Conservation (phyloP, 805 yeast species). For the Ogataea pini region DNA sequence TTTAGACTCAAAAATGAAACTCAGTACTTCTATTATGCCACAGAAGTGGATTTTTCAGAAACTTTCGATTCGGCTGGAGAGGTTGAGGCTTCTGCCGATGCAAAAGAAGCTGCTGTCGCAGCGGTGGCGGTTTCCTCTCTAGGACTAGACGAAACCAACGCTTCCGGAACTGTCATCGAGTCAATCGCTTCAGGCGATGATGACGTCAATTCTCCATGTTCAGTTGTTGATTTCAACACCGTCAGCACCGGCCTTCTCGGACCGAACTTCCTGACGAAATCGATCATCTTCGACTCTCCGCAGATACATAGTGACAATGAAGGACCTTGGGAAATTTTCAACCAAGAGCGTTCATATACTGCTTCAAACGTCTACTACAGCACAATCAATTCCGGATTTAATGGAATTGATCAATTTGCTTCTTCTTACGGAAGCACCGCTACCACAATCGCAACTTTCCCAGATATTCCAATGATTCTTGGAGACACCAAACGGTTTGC, state of each 20-base stretch:
- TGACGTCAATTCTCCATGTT: constrained; percentile 1
- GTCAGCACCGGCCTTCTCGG: too few relatives aligned
- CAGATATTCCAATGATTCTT: too few relatives aligned
- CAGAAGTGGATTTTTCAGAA: constrained; percentile 7
- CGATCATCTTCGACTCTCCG: not conserved
- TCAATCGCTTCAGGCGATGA: not conserved
- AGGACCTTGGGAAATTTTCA: not conserved
- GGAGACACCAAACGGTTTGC: too few relatives aligned
- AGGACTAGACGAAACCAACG: not conserved
- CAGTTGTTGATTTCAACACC: not conserved
- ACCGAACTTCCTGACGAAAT: too few relatives aligned
- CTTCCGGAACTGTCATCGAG: not conserved
- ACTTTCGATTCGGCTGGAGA: not conserved
- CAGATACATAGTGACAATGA: not conserved
- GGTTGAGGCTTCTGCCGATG: too few relatives aligned
- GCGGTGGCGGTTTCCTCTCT: not conserved
- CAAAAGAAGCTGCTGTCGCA: too few relatives aligned
- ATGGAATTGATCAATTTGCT: too few relatives aligned
- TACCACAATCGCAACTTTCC: too few relatives aligned
- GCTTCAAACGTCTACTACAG: too few relatives aligned
- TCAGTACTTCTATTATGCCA: constrained; percentile 3
- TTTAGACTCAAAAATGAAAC: constrained; percentile 2
- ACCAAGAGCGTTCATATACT: too few relatives aligned
- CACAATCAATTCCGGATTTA: too few relatives aligned
- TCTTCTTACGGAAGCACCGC: too few relatives aligned